These are phyloP conservation scores for Ananas comosus DNA, from an alignment of 176 grass and related monocot species.

Conservation along the genomic window DNA sequence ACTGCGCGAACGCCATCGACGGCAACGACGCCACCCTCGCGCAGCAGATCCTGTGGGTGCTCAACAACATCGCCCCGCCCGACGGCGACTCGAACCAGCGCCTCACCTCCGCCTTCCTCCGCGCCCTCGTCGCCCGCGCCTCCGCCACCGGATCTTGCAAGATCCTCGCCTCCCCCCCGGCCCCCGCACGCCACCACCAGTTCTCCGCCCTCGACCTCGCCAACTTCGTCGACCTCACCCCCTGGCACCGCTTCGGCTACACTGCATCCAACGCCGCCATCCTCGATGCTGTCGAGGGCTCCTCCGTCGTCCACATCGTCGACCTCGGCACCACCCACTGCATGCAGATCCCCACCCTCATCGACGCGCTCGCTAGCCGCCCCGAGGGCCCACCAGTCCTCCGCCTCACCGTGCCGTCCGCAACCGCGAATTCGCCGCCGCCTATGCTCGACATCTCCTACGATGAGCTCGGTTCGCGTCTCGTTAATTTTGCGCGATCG, in stretches of 20 bases:
- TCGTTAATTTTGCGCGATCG: constrained; percentile 66
- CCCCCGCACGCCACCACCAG: constrained; percentile 46
- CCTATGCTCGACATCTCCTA: constrained; percentile 71
- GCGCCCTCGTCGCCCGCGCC: constrained; percentile 70
- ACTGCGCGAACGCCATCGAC: constrained; percentile 98
- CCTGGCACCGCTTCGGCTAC: constrained; percentile 94
- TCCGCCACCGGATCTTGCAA: constrained; percentile 81
- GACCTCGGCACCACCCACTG: constrained; percentile 90
- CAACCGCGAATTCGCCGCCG: constrained; percentile 18
- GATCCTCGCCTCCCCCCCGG: constrained; percentile 48
- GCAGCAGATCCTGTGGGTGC: constrained; percentile 96
- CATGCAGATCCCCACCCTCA: constrained; percentile 99
- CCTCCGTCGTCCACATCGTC: constrained; percentile 62
- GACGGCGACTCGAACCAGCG: constrained; percentile 91
- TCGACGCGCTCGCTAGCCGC: constrained; percentile 68
- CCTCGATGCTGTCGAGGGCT: constrained; percentile 71
- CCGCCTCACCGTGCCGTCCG: constrained; percentile 54
- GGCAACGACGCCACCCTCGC: constrained; percentile 90
- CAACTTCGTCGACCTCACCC: constrained; percentile 87
- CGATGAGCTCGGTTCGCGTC: constrained; percentile 68
- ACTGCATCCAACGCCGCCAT: constrained; percentile 75
- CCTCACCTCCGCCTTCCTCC: constrained; percentile 78
- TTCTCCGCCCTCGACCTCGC: constrained; percentile 89
- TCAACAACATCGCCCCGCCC: constrained; percentile 92
- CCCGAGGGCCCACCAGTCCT: constrained; percentile 64